These are phyloP conservation scores for Xylaria scruposa DNA, from an alignment of 495 filamentous ascomycete species.

Conservation along the genomic window DNA sequence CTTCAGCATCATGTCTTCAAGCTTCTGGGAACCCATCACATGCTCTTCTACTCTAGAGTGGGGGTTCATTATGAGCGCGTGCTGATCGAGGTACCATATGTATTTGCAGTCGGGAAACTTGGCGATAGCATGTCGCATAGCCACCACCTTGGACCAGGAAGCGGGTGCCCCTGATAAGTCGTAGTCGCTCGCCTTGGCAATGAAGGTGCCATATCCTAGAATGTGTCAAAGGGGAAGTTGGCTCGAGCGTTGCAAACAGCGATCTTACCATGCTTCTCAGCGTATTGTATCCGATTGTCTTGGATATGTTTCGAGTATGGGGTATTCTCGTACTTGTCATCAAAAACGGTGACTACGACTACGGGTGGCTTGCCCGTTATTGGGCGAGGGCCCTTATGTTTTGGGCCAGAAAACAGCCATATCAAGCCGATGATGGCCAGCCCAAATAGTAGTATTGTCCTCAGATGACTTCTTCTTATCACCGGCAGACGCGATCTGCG, in stretches of 20 bases:
- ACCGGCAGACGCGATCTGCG: constrained; percentile 65
- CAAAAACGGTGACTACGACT: constrained; percentile 87
- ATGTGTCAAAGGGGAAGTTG: constrained; percentile 14
- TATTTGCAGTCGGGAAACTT: constrained; percentile 73
- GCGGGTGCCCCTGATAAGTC: constrained; percentile 67
- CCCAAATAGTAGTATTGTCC: constrained; percentile 63
- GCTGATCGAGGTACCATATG: constrained; percentile 84
- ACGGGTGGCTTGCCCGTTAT: constrained; percentile 76
- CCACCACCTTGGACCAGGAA: constrained; percentile 81
- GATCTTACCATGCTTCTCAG: constrained; percentile 81
- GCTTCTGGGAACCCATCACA: constrained; percentile 66
- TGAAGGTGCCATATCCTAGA: constrained; percentile 86
- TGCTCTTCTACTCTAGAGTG: constrained; percentile 68
- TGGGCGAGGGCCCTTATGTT: constrained; percentile 40
- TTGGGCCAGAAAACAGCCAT: constrained; percentile 62
- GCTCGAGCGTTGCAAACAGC: constrained; percentile 2
- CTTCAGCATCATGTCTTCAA: constrained; percentile 83
- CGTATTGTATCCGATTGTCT: constrained; percentile 86
- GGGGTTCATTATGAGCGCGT: constrained; percentile 91
- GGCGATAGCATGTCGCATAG: constrained; percentile 89
- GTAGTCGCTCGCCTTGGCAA: constrained; percentile 78
- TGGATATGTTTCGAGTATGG: constrained; percentile 73
- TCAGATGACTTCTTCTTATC: constrained; percentile 71
- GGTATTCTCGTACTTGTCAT: constrained; percentile 65
- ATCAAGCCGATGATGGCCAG: constrained; percentile 65